Evolutionary conservation across 202 grass and related monocot genomes (phyloP), one percentile per base, ranked within the genome.

Genomic region (Bolboschoenoplectus hybrid): DNA sequence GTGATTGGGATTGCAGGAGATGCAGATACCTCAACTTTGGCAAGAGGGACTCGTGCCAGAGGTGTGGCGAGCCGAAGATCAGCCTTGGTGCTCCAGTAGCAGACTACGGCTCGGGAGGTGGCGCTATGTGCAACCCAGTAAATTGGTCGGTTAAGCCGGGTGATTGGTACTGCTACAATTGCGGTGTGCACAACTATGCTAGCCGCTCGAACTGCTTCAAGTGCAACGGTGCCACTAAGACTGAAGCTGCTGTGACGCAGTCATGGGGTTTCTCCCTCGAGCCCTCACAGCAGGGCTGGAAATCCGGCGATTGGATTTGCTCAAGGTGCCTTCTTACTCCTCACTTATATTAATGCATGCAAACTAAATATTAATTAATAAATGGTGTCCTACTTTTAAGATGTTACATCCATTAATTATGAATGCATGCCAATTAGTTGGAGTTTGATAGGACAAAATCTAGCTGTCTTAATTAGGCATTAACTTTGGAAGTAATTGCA

Each of bases 21-120:
- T 98, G 97, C 91, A 82, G 92, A 84, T 92, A 98, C 93, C 73
- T 91, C 9, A 98, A 98, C 88, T 98, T 98, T 84, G 87, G 93
- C 85, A 95, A 93, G 89, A 84, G 97, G 14, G 97, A 98, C 6
- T 85, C 93, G 12, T 98, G 97, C 92, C 93, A 96, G 85, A 83
- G 97, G 12, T 98, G 97, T 86, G 89, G 93, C 57, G 93, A 96
- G 82, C 74, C 90, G 2, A 98, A 92, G 86, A 80, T 98, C 2
- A 92, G 96, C 17, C 83, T 61, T 40, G 91, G 93, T 38, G 55
- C 89, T 43, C 76, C 91, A 36, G 92, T 90, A 81, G 88, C 92
- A 87, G 82, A 68, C 14, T 82, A 87, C 20, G 32, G 87, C 88
- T 73, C 87, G 36, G 89, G 89, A 17, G 91, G 80, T 47, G 43